Conservation (phyloP, 1,139 yeast species). For the Nakaseomyces glabratus region DNA sequence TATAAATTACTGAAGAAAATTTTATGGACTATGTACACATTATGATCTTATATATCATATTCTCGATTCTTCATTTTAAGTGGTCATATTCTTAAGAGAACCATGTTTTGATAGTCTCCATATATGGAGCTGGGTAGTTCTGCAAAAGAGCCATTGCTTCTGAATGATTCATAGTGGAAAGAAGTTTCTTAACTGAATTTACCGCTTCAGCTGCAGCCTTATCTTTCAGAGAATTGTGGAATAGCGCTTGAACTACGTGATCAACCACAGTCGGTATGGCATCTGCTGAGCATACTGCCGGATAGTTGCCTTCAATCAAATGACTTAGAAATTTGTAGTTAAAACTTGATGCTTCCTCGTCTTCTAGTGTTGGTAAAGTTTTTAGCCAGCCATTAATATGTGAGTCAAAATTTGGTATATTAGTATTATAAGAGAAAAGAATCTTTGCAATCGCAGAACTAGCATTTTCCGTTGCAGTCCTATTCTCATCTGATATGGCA, state of each 20-base stretch:
- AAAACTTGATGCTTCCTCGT: constrained; percentile 85
- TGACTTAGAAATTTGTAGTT: constrained; percentile 71
- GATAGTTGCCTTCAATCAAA: constrained; percentile 62
- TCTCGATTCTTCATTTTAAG: too few relatives aligned
- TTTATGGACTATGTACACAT: too few relatives aligned
- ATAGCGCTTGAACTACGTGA: constrained; percentile 66
- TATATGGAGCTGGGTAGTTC: constrained; percentile 54
- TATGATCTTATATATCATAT: too few relatives aligned
- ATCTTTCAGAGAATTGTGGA: constrained; percentile 60
- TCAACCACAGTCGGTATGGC: constrained; percentile 63
- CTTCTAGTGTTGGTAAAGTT: constrained; percentile 73
- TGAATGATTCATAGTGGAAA: constrained; percentile 42
- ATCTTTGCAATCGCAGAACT: constrained; percentile 79
- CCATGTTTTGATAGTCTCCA: constrained; percentile 54
- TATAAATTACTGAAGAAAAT: too few relatives aligned
- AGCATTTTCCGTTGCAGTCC: constrained; percentile 81
- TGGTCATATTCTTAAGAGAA: too few relatives aligned
- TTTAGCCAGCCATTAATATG: constrained; percentile 70
- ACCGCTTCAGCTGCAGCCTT: constrained; percentile 59
- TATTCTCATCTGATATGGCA: constrained; percentile 74
- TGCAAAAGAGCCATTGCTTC: constrained; percentile 60
- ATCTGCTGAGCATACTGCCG: constrained; percentile 40
- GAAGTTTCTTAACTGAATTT: constrained; percentile 44
- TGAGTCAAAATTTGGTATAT: constrained; percentile 53
- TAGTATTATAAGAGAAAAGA: constrained; percentile 45